Percentiles rank a stretch among this genome's conserved stretches.
These are phyloP conservation scores for Dissoconium aciculare DNA, from an alignment of 2,329 filamentous ascomycete species.

Conservation along the genomic window DNA sequence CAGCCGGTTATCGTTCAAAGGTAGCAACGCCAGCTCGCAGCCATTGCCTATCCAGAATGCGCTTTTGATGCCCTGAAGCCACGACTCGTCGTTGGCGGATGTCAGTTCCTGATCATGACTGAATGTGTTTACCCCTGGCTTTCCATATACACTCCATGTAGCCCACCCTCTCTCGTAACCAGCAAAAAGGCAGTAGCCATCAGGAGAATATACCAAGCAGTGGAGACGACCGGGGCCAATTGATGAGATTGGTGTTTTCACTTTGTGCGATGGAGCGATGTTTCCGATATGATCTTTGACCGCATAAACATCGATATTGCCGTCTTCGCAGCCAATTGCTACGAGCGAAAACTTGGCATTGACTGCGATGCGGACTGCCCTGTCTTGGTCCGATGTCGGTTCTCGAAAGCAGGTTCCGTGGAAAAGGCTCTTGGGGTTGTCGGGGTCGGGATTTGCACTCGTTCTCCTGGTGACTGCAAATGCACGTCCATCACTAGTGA, in stretches of 20 bases:
- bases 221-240: slow-evolving; percentile 55
- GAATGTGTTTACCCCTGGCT: slow-evolving; percentile 74
- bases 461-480: slow-evolving; percentile 71
- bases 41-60: slow-evolving; percentile 80
- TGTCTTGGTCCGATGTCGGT: slow-evolving; percentile 44
- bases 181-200: slow-evolving; percentile 90
- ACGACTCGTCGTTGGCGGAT: slow-evolving; percentile 57
- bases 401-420: slow-evolving; percentile 81
- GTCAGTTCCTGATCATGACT: slow-evolving; percentile 50
- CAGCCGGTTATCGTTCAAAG: slow-evolving; percentile 54
- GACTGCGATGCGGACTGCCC: slow-evolving; percentile 62
- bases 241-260: slow-evolving; percentile 53
- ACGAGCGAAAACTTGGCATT: slow-evolving; percentile 92
- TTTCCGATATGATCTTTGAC: slow-evolving; percentile 89
- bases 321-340: slow-evolving; percentile 67
- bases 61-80: slow-evolving; percentile 64
- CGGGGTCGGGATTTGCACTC: slow-evolving; percentile 20
- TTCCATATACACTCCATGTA: slow-evolving; percentile 95
- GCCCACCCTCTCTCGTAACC: slow-evolving; percentile 89
- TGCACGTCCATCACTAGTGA: slow-evolving; percentile 71
- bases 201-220: slow-evolving; percentile 73
- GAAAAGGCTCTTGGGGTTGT: slow-evolving; percentile 53
- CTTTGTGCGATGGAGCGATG: slow-evolving; percentile 70
- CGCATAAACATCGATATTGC: slow-evolving; percentile 74
- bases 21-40: slow-evolving; percentile 64